A percentile compares a stretch with the other conserved stretches of the same genome.
Evolutionary conservation across 2,329 filamentous ascomycete genomes (phyloP).

Genomic region (Diplodia sapinea): DNA sequence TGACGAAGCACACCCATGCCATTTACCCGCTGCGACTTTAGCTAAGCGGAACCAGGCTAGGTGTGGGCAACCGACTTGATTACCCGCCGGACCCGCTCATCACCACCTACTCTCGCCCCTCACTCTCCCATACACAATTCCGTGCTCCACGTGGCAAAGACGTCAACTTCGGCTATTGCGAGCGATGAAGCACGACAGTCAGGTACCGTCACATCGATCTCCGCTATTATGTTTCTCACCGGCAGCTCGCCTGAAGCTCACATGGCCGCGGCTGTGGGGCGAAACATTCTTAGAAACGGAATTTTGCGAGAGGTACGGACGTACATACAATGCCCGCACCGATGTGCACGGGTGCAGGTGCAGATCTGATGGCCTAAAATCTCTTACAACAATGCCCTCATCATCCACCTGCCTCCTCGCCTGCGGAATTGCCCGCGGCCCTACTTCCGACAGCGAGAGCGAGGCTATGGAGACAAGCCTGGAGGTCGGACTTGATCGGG

Average conservation of each 20-base stretch:
- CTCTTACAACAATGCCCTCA: background rate
- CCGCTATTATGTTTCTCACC: background rate
- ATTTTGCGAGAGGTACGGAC: background rate
- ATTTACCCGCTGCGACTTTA: background rate
- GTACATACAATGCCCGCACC: background rate
- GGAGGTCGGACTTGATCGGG: background rate
- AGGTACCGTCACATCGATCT: background rate
- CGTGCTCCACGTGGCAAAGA: background rate
- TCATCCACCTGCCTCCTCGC: background rate
- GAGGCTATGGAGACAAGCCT: background rate
- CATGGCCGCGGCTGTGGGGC: background rate
- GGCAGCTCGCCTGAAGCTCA: background rate
- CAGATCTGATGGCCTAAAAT: background rate
- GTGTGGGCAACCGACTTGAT: background rate
- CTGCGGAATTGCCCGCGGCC: background rate
- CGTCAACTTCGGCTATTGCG: background rate
- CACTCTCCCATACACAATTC: background rate
- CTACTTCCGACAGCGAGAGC: background rate
- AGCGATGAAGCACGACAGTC: background rate
- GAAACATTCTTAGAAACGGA: background rate
- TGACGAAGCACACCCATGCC: background rate
- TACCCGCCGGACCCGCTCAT: background rate
- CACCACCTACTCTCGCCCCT: background rate
- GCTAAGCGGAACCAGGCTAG: background rate
- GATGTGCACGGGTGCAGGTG: background rate